These are phyloP conservation scores for Purpureocillium lavendulum DNA, from an alignment of 2,329 filamentous ascomycete genomes.

Conservation along the genomic window DNA sequence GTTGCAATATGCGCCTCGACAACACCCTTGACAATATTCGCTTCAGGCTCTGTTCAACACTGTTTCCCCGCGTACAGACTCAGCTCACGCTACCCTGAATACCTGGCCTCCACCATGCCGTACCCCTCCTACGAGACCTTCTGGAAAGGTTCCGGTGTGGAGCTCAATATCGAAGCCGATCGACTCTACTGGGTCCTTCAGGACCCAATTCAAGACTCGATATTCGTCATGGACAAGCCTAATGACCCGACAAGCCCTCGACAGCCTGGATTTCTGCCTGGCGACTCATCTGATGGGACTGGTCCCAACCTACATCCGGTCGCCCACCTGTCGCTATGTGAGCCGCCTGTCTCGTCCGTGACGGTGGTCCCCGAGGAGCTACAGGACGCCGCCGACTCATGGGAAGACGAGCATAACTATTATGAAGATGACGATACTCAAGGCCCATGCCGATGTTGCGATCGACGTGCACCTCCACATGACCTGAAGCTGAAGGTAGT, in stretches of 20 bases:
- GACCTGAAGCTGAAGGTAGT: not conserved
- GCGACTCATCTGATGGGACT: too few species aligned
- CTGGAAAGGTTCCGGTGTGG: not conserved
- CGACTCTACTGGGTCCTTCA: constrained; percentile 3
- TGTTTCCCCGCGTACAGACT: too few species aligned
- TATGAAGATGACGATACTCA: not conserved
- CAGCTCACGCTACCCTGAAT: too few species aligned
- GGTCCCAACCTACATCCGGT: constrained; percentile 7
- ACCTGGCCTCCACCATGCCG: too few species aligned
- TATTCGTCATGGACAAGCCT: constrained; percentile 5
- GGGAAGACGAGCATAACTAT: constrained; percentile 1
- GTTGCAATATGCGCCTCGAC: too few species aligned
- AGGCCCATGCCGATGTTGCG: not conserved
- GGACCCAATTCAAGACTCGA: constrained; percentile 6
- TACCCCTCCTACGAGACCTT: not conserved
- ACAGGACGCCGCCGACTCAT: not conserved
- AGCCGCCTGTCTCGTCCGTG: constrained; percentile 1
- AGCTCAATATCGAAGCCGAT: not conserved
- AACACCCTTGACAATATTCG: too few species aligned
- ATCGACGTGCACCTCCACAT: not conserved
- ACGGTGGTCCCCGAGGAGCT: constrained; percentile 1
- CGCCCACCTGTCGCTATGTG: constrained; percentile 7
- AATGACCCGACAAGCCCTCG: constrained; percentile 5
- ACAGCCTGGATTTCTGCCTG: constrained; percentile 4
- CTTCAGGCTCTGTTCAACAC: too few species aligned